These are phyloP conservation scores for Smittium culicis DNA, from an alignment of 371 early-diverging fungal genomes.

Conservation along the genomic window DNA sequence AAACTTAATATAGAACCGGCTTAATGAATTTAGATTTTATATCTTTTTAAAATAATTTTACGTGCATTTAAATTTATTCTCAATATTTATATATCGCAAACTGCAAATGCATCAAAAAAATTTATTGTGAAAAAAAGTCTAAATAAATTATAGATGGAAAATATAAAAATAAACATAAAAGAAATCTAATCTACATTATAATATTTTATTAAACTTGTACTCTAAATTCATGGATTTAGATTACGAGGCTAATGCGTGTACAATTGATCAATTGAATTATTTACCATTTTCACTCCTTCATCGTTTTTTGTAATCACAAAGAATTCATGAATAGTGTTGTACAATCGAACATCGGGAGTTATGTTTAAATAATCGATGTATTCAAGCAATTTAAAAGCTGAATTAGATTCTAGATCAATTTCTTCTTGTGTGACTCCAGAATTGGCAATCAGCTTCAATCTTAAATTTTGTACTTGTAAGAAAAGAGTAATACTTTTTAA, in stretches of 20 bases:
- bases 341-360: slow-evolving; percentile 4
- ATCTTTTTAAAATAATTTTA: too few relatives aligned
- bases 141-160: not conserved
- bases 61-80: too few relatives aligned
- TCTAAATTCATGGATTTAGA: too few relatives aligned
- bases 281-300: slow-evolving; percentile 1
- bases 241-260: too few relatives aligned
- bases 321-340: slow-evolving; percentile 2
- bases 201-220: not conserved
- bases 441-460: not conserved
- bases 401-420: not conserved
- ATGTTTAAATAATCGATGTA: not conserved
- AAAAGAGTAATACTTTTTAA: not conserved
- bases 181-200: not conserved
- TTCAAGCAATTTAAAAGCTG: not conserved
- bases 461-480: not conserved
- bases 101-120: too few relatives aligned
- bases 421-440: not conserved
- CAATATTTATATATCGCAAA: too few relatives aligned
- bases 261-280: not conserved
- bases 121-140: too few relatives aligned
- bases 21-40: too few relatives aligned
- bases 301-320: slow-evolving; percentile 4
- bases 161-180: not conserved
- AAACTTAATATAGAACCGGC: too few relatives aligned